These are phyloP conservation scores for Physocladia obscura DNA, from an alignment of 192 early-diverging fungal genomes.

Conservation along the genomic window DNA sequence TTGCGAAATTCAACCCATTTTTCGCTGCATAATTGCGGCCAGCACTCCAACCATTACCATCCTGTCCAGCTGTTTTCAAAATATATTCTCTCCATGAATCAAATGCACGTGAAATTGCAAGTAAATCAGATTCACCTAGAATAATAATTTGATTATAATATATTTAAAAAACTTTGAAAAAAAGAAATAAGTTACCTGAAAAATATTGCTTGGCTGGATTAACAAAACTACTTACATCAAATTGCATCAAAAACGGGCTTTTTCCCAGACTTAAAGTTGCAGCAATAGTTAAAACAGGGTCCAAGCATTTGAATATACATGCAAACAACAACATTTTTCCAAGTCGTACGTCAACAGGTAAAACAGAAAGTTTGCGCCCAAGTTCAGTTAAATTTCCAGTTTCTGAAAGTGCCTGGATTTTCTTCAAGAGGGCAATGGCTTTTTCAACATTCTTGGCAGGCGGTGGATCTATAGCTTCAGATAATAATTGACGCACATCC, in stretches of 20 bases:
- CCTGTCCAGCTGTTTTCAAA: background rate
- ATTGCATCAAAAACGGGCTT: constrained; percentile 17
- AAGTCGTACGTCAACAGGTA: constrained; percentile 77
- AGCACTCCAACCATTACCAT: constrained; percentile 10
- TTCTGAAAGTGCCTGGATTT: constrained; percentile 48
- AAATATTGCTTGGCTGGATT: background rate
- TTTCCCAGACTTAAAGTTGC: constrained; percentile 28
- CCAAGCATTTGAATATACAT: constrained; percentile 27
- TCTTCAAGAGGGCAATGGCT: constrained; percentile 61
- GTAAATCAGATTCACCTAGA: constrained; percentile 28
- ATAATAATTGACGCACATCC: constrained; percentile 54
- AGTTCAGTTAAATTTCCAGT: constrained; percentile 62
- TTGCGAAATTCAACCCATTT: constrained; percentile 16
- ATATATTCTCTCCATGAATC: constrained; percentile 17
- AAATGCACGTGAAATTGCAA: constrained; percentile 25
- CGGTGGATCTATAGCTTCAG: constrained; percentile 67
- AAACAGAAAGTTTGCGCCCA: constrained; percentile 64
- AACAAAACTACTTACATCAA: constrained; percentile 8
- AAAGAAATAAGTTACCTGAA: background rate
- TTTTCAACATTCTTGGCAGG: constrained; percentile 49
- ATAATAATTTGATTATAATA: background rate
- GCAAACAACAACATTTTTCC: constrained; percentile 45
- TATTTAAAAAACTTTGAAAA: background rate
- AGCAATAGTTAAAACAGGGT: constrained; percentile 33
- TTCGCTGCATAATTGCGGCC: constrained; percentile 14